Percentiles rank a stretch among this genome's conserved stretches.
Conservation (phyloP, 192 early-diverging fungal species). For the Dispira simplex region DNA sequence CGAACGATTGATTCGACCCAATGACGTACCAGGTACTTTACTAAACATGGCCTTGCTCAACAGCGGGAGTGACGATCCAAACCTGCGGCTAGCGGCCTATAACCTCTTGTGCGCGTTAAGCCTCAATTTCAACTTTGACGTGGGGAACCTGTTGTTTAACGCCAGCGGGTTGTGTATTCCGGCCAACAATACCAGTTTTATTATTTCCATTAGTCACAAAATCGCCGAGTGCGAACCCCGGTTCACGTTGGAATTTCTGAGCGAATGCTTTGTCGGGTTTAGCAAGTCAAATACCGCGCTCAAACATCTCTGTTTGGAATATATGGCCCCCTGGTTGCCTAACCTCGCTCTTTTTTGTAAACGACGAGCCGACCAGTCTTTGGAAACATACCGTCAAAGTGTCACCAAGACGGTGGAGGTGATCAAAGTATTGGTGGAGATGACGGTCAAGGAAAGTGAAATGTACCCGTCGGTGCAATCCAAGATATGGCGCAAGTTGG, state of each 20-base stretch:
- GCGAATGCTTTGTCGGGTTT: conserved; percentile 72
- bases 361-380: neutral
- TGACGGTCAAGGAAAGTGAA: conserved; percentile 68
- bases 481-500: conserved; percentile 70
- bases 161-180: conserved; percentile 80
- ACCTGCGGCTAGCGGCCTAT: conserved; percentile 71
- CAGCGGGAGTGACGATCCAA: conserved; percentile 66
- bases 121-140: conserved; percentile 67
- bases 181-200: conserved; percentile 73
- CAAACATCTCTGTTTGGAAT: conserved; percentile 71
- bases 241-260: conserved; percentile 80
- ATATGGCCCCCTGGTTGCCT: conserved; percentile 77
- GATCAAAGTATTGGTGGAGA: conserved; percentile 57
- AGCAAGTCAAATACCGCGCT: conserved; percentile 51
- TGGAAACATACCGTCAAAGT: conserved; percentile 20
- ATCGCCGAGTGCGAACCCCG: conserved; percentile 57
- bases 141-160: conserved; percentile 61
- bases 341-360: conserved; percentile 50
- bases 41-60: conserved; percentile 89
- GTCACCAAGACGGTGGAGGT: conserved; percentile 55
- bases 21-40: conserved; percentile 80
- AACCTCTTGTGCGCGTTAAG: conserved; percentile 78
- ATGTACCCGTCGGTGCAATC: conserved; percentile 77
- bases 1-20: conserved; percentile 64
- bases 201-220: conserved; percentile 62